These are phyloP conservation scores for Spencermartinsiella europaea DNA, from an alignment of 805 yeast species.

Conservation along the genomic window DNA sequence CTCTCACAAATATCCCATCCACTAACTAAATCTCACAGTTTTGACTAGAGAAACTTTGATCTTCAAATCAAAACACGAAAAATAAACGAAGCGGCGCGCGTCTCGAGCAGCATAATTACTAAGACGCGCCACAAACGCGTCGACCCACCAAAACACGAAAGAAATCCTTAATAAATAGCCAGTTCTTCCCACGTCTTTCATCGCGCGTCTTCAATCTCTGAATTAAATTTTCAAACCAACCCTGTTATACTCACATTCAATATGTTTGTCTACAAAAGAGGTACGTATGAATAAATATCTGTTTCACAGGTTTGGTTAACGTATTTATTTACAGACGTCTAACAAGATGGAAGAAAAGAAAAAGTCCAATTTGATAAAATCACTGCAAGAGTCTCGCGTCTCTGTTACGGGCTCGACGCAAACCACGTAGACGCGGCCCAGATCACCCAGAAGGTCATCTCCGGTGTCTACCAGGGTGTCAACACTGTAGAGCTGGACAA, in stretches of 20 bases:
- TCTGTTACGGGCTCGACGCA: slow-evolving; percentile 91
- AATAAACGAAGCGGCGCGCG: slow-evolving; percentile 1
- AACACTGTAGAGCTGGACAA: slow-evolving; percentile 70
- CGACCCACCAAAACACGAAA: not conserved
- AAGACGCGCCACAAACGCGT: slow-evolving; percentile 2
- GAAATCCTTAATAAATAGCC: not conserved
- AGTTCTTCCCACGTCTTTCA: not conserved
- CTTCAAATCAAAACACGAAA: not conserved
- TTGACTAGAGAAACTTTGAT: too few species aligned
- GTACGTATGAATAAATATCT: slow-evolving; percentile 10
- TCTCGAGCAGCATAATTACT: slow-evolving; percentile 1
- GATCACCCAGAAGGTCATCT: slow-evolving; percentile 88
- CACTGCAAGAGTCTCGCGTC: slow-evolving; percentile 89
- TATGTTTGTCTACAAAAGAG: slow-evolving; percentile 24
- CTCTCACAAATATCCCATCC: too few species aligned
- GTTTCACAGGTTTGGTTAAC: too few species aligned
- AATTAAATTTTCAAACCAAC: too few species aligned
- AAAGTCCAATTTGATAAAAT: slow-evolving; percentile 94
- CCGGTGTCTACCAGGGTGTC: slow-evolving; percentile 90
- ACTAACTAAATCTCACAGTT: too few species aligned
- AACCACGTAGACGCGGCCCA: slow-evolving; percentile 91
- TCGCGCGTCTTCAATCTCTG: not conserved
- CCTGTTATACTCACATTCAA: too few species aligned
- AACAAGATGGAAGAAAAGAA: slow-evolving; percentile 89
- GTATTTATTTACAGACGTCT: too few species aligned